Evolutionary conservation across 177 flowering plant species (phyloP).

Genomic region (Viscum album): DNA sequence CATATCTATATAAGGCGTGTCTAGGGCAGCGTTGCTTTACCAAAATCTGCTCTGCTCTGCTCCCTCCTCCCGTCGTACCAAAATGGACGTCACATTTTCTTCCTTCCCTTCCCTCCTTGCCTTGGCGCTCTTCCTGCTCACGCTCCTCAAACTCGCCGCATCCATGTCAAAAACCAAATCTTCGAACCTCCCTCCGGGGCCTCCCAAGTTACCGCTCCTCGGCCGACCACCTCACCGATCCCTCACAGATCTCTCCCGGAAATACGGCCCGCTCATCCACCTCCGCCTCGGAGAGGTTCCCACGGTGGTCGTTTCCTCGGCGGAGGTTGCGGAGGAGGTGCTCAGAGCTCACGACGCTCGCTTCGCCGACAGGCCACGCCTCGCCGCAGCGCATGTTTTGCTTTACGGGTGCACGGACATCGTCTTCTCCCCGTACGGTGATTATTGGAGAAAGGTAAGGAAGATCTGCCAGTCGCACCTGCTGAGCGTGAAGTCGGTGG

Average conservation of each 20-base stretch:
- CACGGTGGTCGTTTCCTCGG: slow-evolving; percentile 13
- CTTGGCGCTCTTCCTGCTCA: too few relatives aligned
- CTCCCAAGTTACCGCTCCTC: slow-evolving; percentile 5
- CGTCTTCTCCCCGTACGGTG: not conserved
- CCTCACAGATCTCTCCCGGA: slow-evolving; percentile 11
- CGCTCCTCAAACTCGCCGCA: too few relatives aligned
- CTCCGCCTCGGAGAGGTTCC: slow-evolving; percentile 16
- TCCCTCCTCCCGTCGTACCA: too few relatives aligned
- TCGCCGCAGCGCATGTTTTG: too few relatives aligned
- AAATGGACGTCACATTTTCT: too few relatives aligned
- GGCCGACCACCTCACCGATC: slow-evolving; percentile 9
- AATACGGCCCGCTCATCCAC: slow-evolving; percentile 18
- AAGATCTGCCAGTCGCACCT: not conserved
- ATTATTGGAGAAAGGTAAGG: not conserved
- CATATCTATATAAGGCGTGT: too few relatives aligned
- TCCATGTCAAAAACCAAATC: too few relatives aligned
- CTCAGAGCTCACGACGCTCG: slow-evolving; percentile 16
- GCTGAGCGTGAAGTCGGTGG: not conserved
- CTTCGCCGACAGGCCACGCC: slow-evolving; percentile 16
- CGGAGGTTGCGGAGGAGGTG: slow-evolving; percentile 13
- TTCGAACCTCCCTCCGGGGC: slow-evolving; percentile 9
- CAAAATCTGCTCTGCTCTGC: too few relatives aligned
- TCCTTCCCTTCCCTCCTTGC: too few relatives aligned
- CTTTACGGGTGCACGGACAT: not conserved
- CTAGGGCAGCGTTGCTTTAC: too few relatives aligned